Evolutionary conservation across 2,329 filamentous ascomycete genomes (phyloP).

Genomic region (Ophiocordyceps sinensis): DNA sequence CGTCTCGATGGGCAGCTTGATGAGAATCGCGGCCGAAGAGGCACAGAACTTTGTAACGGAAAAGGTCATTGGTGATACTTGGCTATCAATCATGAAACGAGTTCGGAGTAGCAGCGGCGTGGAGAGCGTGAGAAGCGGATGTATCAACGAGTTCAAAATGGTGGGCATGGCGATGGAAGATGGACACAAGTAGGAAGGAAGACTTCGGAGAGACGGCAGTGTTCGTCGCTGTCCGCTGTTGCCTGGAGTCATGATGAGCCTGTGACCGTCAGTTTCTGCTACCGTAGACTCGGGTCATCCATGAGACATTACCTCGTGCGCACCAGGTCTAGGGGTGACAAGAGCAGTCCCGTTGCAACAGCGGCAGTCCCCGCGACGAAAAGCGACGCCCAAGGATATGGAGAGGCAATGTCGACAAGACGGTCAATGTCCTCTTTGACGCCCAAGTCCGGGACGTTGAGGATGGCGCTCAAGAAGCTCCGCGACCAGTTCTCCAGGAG

Average conservation of each 20-base stretch:
- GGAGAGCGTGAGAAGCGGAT: constrained; percentile 68
- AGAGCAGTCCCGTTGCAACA: constrained; percentile 60
- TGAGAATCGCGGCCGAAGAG: constrained; percentile 64
- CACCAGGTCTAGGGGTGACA: constrained; percentile 80
- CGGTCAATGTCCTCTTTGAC: constrained; percentile 66
- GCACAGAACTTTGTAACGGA: constrained; percentile 70
- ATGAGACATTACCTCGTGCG: constrained; percentile 44
- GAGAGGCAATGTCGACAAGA: constrained; percentile 55
- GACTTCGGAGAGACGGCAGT: constrained; percentile 58
- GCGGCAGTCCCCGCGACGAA: constrained; percentile 52
- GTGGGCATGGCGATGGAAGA: constrained; percentile 66
- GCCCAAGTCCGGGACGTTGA: constrained; percentile 78
- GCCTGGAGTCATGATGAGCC: constrained; percentile 74
- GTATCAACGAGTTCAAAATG: constrained; percentile 69
- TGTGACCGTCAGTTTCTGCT: constrained; percentile 19
- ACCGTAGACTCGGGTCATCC: neutral
- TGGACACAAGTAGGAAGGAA: constrained; percentile 66
- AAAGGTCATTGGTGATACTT: constrained; percentile 69
- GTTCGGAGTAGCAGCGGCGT: constrained; percentile 75
- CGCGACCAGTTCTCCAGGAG: constrained; percentile 86
- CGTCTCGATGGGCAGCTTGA: constrained; percentile 85
- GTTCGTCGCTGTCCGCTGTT: constrained; percentile 62
- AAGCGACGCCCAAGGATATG: constrained; percentile 70
- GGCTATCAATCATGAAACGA: constrained; percentile 70
- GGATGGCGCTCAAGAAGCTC: constrained; percentile 75